Percentiles rank a stretch among this genome's conserved stretches.
Evolutionary conservation across 495 filamentous ascomycete genomes (phyloP).

Genomic region (Cairneyella variabilis): DNA sequence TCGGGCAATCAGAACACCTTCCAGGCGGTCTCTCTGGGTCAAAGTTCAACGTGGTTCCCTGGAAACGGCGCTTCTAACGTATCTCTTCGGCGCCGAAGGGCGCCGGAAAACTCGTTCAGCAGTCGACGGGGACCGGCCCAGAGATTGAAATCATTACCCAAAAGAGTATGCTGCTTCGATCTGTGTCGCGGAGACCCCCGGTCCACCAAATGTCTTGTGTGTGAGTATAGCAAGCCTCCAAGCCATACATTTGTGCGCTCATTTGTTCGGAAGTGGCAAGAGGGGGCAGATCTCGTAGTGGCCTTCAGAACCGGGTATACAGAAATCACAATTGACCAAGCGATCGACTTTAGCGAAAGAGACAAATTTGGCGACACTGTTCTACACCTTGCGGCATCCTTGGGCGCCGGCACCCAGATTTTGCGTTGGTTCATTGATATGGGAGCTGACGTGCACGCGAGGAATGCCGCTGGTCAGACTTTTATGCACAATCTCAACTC

Average conservation of each 20-base stretch:
- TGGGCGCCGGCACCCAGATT: not conserved
- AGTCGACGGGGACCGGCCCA: too few species aligned
- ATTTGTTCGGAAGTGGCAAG: not conserved
- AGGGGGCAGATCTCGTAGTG: not conserved
- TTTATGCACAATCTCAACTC: constrained; percentile 4
- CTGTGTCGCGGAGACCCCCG: not conserved
- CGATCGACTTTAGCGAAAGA: not conserved
- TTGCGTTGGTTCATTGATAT: not conserved
- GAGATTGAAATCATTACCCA: too few species aligned
- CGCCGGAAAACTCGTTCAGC: too few species aligned
- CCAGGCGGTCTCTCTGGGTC: too few species aligned
- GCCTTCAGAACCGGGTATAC: not conserved
- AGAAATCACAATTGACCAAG: not conserved
- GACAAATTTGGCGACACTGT: constrained; percentile 2
- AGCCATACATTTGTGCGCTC: not conserved
- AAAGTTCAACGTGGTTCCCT: too few species aligned
- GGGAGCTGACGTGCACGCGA: not conserved
- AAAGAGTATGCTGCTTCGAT: not conserved
- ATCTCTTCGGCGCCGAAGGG: too few species aligned
- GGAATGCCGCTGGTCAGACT: not conserved
- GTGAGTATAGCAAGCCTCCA: not conserved
- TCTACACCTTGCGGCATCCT: not conserved
- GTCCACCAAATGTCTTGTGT: not conserved
- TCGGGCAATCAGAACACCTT: too few species aligned
- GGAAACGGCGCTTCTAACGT: too few species aligned